Evolutionary conservation across 108 stramenopile species (phyloP).

Genomic region (Fistulifera pelliculosa): DNA sequence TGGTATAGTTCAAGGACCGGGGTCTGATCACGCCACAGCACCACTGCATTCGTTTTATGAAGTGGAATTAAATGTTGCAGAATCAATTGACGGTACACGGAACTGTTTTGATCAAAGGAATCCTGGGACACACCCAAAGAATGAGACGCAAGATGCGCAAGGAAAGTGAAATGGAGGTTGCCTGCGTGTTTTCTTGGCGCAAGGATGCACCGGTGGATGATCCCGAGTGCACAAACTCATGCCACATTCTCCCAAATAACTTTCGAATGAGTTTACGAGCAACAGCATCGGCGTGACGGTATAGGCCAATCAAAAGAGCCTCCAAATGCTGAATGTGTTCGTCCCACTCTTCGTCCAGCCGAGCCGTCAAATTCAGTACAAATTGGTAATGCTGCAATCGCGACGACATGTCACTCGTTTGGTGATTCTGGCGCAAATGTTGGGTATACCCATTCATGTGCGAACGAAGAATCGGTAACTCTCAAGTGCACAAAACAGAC

Average conservation of each 20-base stretch:
- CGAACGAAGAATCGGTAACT: slow-evolving; percentile 29
- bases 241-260: slow-evolving; percentile 31
- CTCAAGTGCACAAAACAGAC: slow-evolving; percentile 31
- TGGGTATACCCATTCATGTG: slow-evolving; percentile 34
- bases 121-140: slow-evolving; percentile 29
- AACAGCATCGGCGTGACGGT: slow-evolving; percentile 10
- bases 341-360: slow-evolving; percentile 30
- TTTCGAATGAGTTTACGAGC: slow-evolving; percentile 18
- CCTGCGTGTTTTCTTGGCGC: slow-evolving; percentile 53
- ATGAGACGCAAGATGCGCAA: slow-evolving; percentile 46
- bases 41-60: slow-evolving; percentile 72
- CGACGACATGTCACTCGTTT: not conserved
- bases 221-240: slow-evolving; percentile 12
- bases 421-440: slow-evolving; percentile 8
- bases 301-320: slow-evolving; percentile 23
- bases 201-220: slow-evolving; percentile 13
- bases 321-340: slow-evolving; percentile 27
- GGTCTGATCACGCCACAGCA: slow-evolving; percentile 80
- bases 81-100: slow-evolving; percentile 21
- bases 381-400: slow-evolving; percentile 22
- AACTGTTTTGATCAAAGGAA: not conserved
- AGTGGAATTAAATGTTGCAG: slow-evolving; percentile 60
- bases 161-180: slow-evolving; percentile 45
- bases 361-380: slow-evolving; percentile 17
- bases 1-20: slow-evolving; percentile 69